Evolutionary conservation across 768 basidiomycete genomes (phyloP), one percentile per base, ranked within the genome.

Genomic region (Botryobasidium botryosum): DNA sequence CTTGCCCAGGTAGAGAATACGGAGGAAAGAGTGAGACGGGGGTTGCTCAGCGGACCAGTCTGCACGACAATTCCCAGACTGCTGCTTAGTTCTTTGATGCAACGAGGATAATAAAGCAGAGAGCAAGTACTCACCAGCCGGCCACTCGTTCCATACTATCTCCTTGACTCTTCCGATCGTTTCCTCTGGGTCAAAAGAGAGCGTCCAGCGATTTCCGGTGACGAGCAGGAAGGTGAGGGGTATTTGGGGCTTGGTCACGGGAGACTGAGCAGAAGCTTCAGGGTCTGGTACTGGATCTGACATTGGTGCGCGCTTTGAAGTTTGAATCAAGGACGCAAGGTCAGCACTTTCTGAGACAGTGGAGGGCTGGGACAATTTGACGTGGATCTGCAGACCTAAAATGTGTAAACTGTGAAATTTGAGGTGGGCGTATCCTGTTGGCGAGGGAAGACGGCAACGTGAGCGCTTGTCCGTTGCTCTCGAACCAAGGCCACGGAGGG

Each of bases 11-110:
- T 51, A 41, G 5, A 54, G 49, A 15, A 54, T 39, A 6, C 51
- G 38, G 24, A 54, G 44, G 36, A 50, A 51, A 10, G 46, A 27
- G 12, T 44, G 24, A 10, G 45, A 32, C 5, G 45, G 49, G 7
- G 53, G 51, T 20, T 35, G 44, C 37, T 54, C 53, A 29, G 50
- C 51, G 26, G 35, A 23, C 53, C 53, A 52, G 20, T 54, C 53
- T 49, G 25, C 26, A 21, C 18, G 23, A 15, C 8, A 31, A 25
- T 15, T 21, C 20, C 36, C 17, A 37, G 36, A n/a, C 36, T 5
- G 5, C 36, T 18, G n/a, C n/a, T n/a, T 37, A 37, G 6, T 37
- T 37, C 17, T 21, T 8, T 21, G 36, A 37, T 8, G 36, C 6
- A n/a, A 5, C 8, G 5, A 41, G 40, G 27, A 23, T 12, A 46